phyloP scores from a whole-genome alignment of 202 grass and related monocot genomes.

The Zizania palustris region DNA sequence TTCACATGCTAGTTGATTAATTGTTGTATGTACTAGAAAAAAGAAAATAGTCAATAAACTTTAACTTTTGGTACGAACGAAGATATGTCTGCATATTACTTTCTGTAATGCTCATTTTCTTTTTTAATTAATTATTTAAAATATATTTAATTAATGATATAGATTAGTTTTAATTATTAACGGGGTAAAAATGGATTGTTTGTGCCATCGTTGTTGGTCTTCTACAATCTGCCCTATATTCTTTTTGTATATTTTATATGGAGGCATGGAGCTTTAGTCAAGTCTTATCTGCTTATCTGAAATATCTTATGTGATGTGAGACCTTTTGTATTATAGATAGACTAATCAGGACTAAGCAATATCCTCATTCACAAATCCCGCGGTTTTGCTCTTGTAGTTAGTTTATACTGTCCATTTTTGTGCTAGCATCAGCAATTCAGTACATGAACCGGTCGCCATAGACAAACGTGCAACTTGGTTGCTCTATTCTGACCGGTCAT shows the following conservation, averaged over 20 bases:
- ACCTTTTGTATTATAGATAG: background rate
- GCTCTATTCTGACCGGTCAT: background rate
- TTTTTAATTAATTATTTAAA: no score
- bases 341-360: background rate
- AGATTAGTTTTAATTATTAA: no score
- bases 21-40: no score
- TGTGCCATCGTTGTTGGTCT: background rate
- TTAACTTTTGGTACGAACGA: no score
- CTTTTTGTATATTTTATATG: background rate
- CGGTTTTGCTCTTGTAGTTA: background rate
- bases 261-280: background rate
- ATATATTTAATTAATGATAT: no score
- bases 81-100: no score
- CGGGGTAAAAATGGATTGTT: background rate
- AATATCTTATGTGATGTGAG: constrained; percentile 8
- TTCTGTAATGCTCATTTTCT: no score
- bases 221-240: background rate
- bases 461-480: constrained; percentile 1
- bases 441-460: constrained; percentile 33
- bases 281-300: background rate
- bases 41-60: no score
- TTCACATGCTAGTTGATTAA: no score
- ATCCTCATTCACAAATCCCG: constrained; percentile 19
- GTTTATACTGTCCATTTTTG: constrained; percentile 1
- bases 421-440: background rate